phyloP scores from a whole-genome alignment of 345 rosid genomes.

The Linum tenue region DNA sequence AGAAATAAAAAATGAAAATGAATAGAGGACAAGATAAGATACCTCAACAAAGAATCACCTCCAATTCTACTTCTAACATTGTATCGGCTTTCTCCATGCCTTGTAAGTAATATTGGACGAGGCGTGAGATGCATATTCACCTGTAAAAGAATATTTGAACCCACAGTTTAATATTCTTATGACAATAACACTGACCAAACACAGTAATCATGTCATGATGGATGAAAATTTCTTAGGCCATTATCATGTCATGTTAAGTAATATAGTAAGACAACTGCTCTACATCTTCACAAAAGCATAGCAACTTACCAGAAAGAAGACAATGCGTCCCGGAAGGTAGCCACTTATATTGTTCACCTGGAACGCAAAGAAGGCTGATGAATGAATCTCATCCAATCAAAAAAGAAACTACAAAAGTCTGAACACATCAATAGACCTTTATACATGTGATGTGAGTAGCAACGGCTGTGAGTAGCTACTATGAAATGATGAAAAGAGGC shows the following conservation, averaged over 20 bases:
- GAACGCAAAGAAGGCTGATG: conserved; percentile 13
- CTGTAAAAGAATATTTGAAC: conserved; percentile 28
- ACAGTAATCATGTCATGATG: conserved; percentile 1
- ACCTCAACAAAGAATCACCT: conserved; percentile 87
- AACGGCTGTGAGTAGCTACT: no score
- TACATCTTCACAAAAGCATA: not conserved
- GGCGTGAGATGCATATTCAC: conserved; percentile 98
- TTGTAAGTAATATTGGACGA: conserved; percentile 90
- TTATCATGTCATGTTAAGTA: no score
- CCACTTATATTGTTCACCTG: conserved; percentile 99
- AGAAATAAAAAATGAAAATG: not conserved
- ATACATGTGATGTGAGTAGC: no score
- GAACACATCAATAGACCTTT: not conserved
- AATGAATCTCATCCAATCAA: conserved; percentile 2
- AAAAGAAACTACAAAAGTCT: not conserved
- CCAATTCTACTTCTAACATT: conserved; percentile 98
- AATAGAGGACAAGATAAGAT: conserved; percentile 3
- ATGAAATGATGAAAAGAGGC: no score
- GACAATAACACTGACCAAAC: not conserved
- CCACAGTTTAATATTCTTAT: not conserved
- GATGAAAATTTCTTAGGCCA: not conserved
- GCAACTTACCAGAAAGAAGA: conserved; percentile 86
- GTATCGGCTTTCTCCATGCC: conserved; percentile 97
- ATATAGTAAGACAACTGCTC: conserved; percentile 1
- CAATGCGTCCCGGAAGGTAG: conserved; percentile 97